Evolutionary conservation across 1,139 yeast genomes (phyloP).

Genomic region (Candida frijolesensis): DNA sequence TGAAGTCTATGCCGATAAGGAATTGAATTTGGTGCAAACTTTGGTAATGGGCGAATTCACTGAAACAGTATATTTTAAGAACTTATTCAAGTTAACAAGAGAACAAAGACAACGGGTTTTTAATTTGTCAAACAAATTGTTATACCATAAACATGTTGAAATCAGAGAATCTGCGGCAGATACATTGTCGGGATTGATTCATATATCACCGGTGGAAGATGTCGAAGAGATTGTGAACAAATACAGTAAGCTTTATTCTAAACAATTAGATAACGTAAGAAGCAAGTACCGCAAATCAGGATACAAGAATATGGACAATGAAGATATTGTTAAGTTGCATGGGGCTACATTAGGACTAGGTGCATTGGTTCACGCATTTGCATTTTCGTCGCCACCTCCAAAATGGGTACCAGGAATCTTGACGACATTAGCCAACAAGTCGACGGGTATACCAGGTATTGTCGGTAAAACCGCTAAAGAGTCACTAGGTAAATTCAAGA

Average conservation of each 20-base stretch:
- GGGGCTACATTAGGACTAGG: conserved; percentile 92
- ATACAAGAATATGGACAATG: conserved; percentile 34
- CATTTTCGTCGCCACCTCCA: conserved; percentile 92
- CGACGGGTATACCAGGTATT: conserved; percentile 71
- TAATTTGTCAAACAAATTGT: conserved; percentile 50
- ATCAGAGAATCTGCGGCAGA: conserved; percentile 77
- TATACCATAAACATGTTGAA: conserved; percentile 70
- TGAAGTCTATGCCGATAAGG: conserved; percentile 43
- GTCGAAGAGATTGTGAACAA: conserved; percentile 36
- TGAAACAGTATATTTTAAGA: conserved; percentile 75
- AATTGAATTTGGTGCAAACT: conserved; percentile 66
- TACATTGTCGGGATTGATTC: conserved; percentile 79
- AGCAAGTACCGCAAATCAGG: conserved; percentile 29
- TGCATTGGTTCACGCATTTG: conserved; percentile 85
- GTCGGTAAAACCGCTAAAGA: conserved; percentile 87
- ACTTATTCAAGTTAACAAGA: conserved; percentile 56
- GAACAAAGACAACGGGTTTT: conserved; percentile 56
- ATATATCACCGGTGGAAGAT: conserved; percentile 68
- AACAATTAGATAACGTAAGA: conserved; percentile 35
- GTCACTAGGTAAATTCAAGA: conserved; percentile 80
- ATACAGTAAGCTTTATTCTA: conserved; percentile 27
- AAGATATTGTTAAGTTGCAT: conserved; percentile 59
- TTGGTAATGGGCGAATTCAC: conserved; percentile 68
- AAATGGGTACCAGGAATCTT: conserved; percentile 81
- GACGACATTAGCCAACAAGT: conserved; percentile 67